Conservation (phyloP, 331 rosid species). For the Malus hybrid region DNA sequence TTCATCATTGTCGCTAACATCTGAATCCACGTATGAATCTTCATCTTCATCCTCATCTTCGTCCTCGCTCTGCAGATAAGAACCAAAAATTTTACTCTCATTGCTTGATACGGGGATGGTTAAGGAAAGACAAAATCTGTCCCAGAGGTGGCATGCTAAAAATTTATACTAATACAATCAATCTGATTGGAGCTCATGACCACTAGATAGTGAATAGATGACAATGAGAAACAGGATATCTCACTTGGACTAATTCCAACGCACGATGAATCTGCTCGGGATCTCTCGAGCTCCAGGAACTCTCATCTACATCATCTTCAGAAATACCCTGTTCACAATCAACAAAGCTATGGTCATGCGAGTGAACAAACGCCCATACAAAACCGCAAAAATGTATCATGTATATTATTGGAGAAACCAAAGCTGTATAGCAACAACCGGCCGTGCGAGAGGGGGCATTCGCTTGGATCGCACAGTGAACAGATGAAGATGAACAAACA, state of each 20-base stretch:
- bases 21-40: slow-evolving; percentile 9
- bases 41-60: slow-evolving; percentile 27
- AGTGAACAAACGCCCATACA: background rate
- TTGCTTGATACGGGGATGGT: background rate
- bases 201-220: background rate
- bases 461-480: background rate
- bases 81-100: background rate
- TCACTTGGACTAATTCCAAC: slow-evolving; percentile 45
- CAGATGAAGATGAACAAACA: background rate
- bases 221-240: slow-evolving; percentile 6
- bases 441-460: background rate
- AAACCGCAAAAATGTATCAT: background rate
- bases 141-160: background rate
- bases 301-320: slow-evolving; percentile 37
- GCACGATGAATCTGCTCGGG: slow-evolving; percentile 20
- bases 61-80: slow-evolving; percentile 41
- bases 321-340: slow-evolving; percentile 35
- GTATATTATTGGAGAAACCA: background rate
- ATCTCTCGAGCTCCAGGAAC: slow-evolving; percentile 29
- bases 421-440: background rate
- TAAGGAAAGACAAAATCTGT: background rate
- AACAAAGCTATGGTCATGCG: background rate
- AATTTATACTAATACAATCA: background rate
- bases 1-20: background rate
- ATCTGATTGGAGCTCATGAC: background rate